Base-by-base conservation (phyloP, 768 basidiomycete genomes). In the Kwoniella botswanensis region DNA sequence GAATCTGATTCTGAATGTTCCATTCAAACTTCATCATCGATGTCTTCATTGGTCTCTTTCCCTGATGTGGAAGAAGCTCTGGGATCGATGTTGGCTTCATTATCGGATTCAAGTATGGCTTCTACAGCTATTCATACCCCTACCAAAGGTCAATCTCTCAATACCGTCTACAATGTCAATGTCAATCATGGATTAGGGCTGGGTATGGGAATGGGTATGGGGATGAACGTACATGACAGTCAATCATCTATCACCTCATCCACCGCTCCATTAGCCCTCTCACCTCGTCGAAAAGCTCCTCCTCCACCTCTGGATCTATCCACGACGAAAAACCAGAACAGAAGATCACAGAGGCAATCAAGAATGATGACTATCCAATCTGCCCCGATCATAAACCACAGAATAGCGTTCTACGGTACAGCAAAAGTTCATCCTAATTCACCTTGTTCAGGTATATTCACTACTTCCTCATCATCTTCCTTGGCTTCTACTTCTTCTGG, bases 41-140 rank as follows among this genome's bases (percentile, higher is more conserved):
- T 58, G 56, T 80, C 78, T 15, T 76, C 74, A n/a, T 61, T 79
- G 29, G 68, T 66, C 11, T 80, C 79, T 2, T 77, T 79, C 65
- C 76, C 73, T 6, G 79, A 81, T 53, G 79, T 81, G 1, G 77
- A 81, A 52, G 76, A 79, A 44, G 79, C 77, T 24, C 63, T 81
- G 5, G 79, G 79, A 24, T 76, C 76, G n/a, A 81, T 81, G 79
- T 70, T 81, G 9, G 79, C 77, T 11, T 77, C 76, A 13, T 65
- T 80, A 4, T 76, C 76, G 0, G 76, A 77, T 18, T 65, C 70
- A 21, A 65, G 59, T 42, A 70, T 70, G 74, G 41, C 68, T 54
- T 55, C 68, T 6, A 53, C 60, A 10, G 55, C 70, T 41, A 29
- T 65, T 24, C 13, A 66, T 17, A 72, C 54, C 2, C 64, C 65